Base-by-base conservation (phyloP, 176 grass and related monocot genomes). In the Metroxylon sagu region DNA sequence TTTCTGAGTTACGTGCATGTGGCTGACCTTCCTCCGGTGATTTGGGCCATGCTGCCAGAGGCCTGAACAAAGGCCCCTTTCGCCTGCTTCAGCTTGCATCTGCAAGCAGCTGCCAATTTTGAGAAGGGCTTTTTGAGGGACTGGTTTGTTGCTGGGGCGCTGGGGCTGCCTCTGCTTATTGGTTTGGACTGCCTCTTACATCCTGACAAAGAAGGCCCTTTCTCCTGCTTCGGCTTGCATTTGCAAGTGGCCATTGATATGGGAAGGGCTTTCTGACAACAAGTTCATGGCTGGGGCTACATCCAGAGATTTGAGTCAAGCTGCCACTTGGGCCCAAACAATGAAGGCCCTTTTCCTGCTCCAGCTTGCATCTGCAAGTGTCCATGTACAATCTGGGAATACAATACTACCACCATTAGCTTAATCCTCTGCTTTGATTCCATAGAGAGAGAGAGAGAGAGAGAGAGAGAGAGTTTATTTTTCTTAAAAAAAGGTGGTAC, bases 211-310 rank as follows among this genome's bases (percentile, higher is more conserved):
- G 26, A 48, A 69, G 28, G 66, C 18, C 53, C 19, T 48, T 23
- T 69, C 82, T 88, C 77, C 79, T 71, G 62, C 81, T 64, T 65
- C 86, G 55, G 30, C 58, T 81, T 89, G 49, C 50, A 60, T 62
- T 49, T 27, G 31, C 72, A 74, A 74, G 80, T 73, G 59, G 54
- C 35, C 35, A 39, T 2, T 8, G 12, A 39, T 39, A 39, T 39
- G 35, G 35, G 35, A 39, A 39, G 12, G 35, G 35, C 35, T 39
- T 39, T 39, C 35, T 39, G 35, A 39, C 35, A 39, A 39, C 35
- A 39, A 10, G 35, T 39, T 39, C 35, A 39, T 39, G 35, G 35
- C 35, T 39, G 35, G 35, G 35, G 35, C 35, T 39, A 6, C 35
- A 39, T 39, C 35, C 35, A 39, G 35, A 39, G 7, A 39, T 39